These are phyloP conservation scores for Ambrosiella beaveri DNA, from an alignment of 2,329 filamentous ascomycete genomes.

Conservation along the genomic window DNA sequence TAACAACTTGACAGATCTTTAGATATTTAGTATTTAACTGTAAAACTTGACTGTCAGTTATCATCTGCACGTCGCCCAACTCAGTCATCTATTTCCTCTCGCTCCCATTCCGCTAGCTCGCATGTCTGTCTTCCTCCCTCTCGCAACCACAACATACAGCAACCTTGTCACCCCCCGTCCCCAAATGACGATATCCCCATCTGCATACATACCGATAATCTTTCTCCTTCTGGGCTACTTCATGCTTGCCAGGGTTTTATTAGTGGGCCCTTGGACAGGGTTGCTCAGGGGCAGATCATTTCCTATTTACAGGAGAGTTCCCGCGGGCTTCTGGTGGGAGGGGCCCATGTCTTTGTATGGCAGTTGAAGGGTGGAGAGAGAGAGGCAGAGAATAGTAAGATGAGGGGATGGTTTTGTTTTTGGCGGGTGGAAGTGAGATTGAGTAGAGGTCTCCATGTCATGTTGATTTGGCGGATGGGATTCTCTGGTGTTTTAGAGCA, in stretches of 20 bases:
- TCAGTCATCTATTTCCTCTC: too few relatives aligned
- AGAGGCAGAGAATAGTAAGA: background rate
- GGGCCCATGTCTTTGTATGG: background rate
- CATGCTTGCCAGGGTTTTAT: background rate
- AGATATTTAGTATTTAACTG: too few relatives aligned
- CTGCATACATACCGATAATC: background rate
- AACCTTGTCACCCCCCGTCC: background rate
- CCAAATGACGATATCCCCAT: background rate
- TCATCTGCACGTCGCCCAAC: too few relatives aligned
- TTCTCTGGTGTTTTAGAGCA: too few relatives aligned
- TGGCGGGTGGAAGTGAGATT: background rate
- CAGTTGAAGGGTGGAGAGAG: background rate
- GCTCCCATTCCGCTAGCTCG: too few relatives aligned
- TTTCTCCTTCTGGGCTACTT: background rate
- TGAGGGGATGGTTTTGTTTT: background rate
- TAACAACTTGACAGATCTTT: too few relatives aligned
- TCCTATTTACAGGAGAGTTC: background rate
- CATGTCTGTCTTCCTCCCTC: background rate
- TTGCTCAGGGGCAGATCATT: slow-evolving; percentile 4
- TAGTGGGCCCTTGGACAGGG: background rate
- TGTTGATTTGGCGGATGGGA: too few relatives aligned
- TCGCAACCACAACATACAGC: background rate
- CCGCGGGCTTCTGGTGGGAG: background rate
- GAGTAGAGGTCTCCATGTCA: too few relatives aligned
- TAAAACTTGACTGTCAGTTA: too few relatives aligned